Evolutionary conservation across 208 protist species (phyloP), one percentile per base, ranked within the genome.

Genomic region (Kentomonas sorsogonicus): DNA sequence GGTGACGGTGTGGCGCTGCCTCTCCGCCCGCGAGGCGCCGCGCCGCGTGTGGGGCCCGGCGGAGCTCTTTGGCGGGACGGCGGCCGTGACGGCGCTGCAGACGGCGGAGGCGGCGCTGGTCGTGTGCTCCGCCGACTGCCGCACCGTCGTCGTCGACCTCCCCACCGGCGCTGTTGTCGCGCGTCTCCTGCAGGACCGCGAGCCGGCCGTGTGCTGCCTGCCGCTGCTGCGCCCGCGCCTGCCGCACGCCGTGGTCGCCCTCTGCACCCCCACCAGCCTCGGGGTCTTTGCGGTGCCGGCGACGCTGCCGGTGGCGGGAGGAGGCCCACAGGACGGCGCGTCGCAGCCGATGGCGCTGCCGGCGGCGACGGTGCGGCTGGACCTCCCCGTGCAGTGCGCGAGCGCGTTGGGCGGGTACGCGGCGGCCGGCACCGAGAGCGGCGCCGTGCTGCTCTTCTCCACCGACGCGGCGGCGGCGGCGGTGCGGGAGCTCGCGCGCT

Each of bases 371-470:
- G 13, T 83, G 36, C 31, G 54, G 0, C 63, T 80, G 4, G 65
- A 77, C 30, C 47, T 60, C 16, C 41, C 54, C 10, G 58, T 89
- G 10, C 69, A 74, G 53, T 86, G 81, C 33, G 74, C 73, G n/a
- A 85, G 79, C 44, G 85, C 71, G 50, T 69, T 70, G 6, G 77
- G 53, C 1, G 66, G 41, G 4, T 74, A 83, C 53, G 39, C 90
- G 45, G 82, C 72, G 1, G 73, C 59, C 11, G 88, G 88, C 31
- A 88, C 88, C 10, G 61, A 60, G 3, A 83, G 77, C 20, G 88
- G 88, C 18, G 66, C 89, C 30, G 84, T 94, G 36, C 38, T 90
- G 34, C 75, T 94, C 36, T 70, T 79, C 58, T 33, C 20, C 23
- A 77, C 74, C 47, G 53, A 75, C 44, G 63, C 65, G 45, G 60